Base-by-base conservation (phyloP, 345 rosid species). In the Citropsis articulata region DNA sequence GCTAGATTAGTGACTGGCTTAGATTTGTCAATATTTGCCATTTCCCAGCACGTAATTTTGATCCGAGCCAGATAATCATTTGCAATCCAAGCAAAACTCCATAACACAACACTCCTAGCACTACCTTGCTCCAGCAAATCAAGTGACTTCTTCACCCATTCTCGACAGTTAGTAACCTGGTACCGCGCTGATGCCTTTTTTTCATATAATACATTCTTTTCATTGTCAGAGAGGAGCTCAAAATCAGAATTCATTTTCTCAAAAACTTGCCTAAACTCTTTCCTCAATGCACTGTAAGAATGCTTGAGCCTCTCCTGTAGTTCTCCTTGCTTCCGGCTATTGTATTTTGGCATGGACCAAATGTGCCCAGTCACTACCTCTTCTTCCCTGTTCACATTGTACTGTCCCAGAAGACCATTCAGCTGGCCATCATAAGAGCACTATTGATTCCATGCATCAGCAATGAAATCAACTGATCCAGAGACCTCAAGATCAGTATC, bases 11-110 rank as follows among this genome's bases (percentile, higher is more conserved):
- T 87, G 70, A 89, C 83, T 50, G 97, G 98, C 78, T 87, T 95
- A 21, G 76, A 77, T 16, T 85, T 71, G 85, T 88, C 87, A 9
- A 81, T 66, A 64, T 65, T 85, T 57, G 42, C 81, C 16, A 28
- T 71, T 53, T 83, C 85, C 48, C 78, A 63, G 35, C 73, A 55
- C 83, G 80, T 85, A 69, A 90, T 83, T 86, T 95, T 95, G 36
- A 95, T 82, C 63, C 95, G 86, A 69, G 95, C 94, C 78, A 95
- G 90, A 84, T 93, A 95, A 84, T 95, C 98, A 83, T 89, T 90
- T 0, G 94, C 90, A 73, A 95, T 91, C 98, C 98, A 93, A 24
- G 94, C 88, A 80, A 95, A 95, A 75, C 98, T 93, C 77, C 93
- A 79, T 91, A 85, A 86, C 79, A 84, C 85, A 0, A 68, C 71